phyloP scores from a whole-genome alignment of 2,329 filamentous ascomycete genomes.

The Aspergillus fischeri region DNA sequence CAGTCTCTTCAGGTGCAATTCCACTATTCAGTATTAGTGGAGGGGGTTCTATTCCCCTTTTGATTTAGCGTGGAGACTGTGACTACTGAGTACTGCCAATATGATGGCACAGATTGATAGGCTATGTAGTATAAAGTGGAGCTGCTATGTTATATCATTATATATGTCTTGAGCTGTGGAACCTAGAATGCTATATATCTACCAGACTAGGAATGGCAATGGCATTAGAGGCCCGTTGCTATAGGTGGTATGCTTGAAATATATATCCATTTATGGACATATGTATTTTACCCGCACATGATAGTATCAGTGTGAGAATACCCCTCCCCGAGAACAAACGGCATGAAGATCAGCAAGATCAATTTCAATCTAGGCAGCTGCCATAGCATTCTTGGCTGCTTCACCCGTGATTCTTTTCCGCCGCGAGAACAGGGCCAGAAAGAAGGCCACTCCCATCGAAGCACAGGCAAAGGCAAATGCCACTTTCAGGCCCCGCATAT shows the following conservation, averaged over 20 bases:
- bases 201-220: too few species aligned
- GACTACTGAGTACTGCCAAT: not conserved
- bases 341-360: too few species aligned
- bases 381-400: not conserved
- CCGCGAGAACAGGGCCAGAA: not conserved
- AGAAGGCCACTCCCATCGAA: not conserved
- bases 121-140: not conserved
- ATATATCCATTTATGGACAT: too few species aligned
- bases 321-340: too few species aligned
- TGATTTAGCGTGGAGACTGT: not conserved
- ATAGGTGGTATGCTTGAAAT: too few species aligned
- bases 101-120: not conserved
- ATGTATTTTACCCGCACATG: too few species aligned
- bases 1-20: not conserved
- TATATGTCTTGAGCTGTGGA: too few species aligned
- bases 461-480: slow-evolving; percentile 5
- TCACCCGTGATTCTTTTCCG: not conserved
- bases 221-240: too few species aligned
- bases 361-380: not conserved
- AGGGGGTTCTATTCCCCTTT: not conserved
- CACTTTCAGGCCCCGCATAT: slow-evolving; percentile 28
- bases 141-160: too few species aligned
- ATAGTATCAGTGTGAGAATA: too few species aligned
- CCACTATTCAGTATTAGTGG: not conserved
- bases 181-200: too few species aligned